phyloP scores from a whole-genome alignment of 345 rosid genomes.

The Diplotaxis tenuifolia region DNA sequence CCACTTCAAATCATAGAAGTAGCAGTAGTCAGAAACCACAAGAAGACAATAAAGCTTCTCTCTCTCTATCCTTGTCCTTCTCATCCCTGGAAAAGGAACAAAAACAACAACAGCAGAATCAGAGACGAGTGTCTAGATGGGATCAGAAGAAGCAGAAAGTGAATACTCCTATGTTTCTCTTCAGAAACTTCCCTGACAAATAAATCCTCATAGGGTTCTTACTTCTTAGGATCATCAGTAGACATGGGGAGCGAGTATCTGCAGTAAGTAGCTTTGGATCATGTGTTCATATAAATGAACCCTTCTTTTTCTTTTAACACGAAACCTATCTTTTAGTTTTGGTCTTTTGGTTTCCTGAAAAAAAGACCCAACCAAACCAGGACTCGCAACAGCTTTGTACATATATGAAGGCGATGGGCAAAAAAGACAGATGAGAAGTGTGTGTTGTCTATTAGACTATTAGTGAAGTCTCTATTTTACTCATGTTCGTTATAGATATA shows the following conservation, averaged over 20 bases:
- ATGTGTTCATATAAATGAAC: not conserved
- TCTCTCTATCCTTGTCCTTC: constrained; percentile 77
- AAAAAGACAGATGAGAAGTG: not conserved
- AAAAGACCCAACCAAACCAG: not conserved
- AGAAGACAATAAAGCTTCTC: constrained; percentile 52
- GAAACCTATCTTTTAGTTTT: not conserved
- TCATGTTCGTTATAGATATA: not conserved
- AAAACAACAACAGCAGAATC: constrained; percentile 31
- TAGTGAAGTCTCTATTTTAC: not conserved
- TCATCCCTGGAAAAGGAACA: constrained; percentile 55
- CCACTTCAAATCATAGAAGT: constrained; percentile 38
- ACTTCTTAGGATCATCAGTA: not conserved
- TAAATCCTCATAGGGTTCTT: constrained; percentile 33
- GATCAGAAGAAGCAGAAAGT: constrained; percentile 57
- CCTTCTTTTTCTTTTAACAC: not conserved
- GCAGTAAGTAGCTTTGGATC: not conserved
- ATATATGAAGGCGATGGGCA: not conserved
- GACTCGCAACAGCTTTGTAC: not conserved
- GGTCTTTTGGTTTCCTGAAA: not conserved
- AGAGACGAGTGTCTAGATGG: constrained; percentile 36
- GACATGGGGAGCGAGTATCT: not conserved
- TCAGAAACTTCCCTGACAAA: constrained; percentile 51
- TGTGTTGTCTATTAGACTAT: constrained; percentile 9
- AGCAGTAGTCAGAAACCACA: constrained; percentile 37
- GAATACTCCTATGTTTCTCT: constrained; percentile 66